Base-by-base conservation (phyloP, 2,329 filamentous ascomycete genomes). In the Phyllosticta citrichinensis region DNA sequence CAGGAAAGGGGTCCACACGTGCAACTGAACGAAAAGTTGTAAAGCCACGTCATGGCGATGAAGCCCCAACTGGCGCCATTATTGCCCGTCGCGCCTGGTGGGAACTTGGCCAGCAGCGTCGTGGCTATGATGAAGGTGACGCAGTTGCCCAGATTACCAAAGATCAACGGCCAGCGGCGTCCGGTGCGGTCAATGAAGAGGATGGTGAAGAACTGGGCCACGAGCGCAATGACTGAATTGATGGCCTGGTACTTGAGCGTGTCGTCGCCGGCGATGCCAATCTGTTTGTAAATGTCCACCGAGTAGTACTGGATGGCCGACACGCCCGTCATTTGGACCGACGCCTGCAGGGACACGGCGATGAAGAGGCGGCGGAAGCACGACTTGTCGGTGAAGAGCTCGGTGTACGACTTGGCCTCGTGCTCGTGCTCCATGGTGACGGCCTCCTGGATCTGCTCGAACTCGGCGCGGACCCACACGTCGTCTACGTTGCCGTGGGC, bases 241-340 rank as follows among this genome's bases (percentile, higher is more conserved):
- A 91, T 90, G 60, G 86, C 87, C 70, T 91, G 88, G 71, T 91
- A 91, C 65, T 86, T 83, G 51, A 91, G 80, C 0, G 88, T 85
- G 27, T 87, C 80, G 57, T 83, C 77, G 22, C 81, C 80, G 0
- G 74, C 70, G 65, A 91, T 90, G 27, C 87, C 87, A 65, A 89
- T 88, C 69, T 88, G 81, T 1, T 73, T 75, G 72, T 87, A 90
- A 65, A 89, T 89, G 2, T 69, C 72, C 19, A 87, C 81, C 0
- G 84, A 86, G 73, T 87, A 91, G 73, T 91, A 91, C 69, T 91
- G 87, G 65, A 91, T 90, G 0, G 73, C 72, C 3, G 67, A 70
- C 20, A 74, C 74, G 65, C 88, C 88, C 0, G 88, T 91, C 86
- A 92, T 89, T 70, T 91, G 88, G 2, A 86, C 79, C 0, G 83